Base-by-base conservation (phyloP, 257 asterid genomes). In the Verbascum thapsus region DNA sequence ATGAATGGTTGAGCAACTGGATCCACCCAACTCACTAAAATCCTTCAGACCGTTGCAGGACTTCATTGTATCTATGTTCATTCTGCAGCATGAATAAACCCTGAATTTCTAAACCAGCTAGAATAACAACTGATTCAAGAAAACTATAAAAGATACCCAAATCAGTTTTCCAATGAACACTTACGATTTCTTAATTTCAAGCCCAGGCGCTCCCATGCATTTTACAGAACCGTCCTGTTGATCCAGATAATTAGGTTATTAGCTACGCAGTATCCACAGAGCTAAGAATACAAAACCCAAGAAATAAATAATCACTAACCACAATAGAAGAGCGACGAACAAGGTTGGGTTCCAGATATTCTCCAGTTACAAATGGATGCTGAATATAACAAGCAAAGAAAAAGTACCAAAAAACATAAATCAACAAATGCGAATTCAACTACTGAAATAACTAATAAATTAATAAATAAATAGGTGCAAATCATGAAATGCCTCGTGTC, bases 361-460 rank as follows among this genome's bases (percentile, higher is more conserved):
- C 81, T 55, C 88, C 86, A 60, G 95, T 88, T 65, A 88, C 94
- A 77, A 88, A 85, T 56, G 89, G 86, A 73, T 88, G 95, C 91
- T 85, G 91, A 65, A 69, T 65, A 79, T 53, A 69, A 34, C 32
- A 26, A 26, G 32, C 68, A 72, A 53, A 57, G n/a, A n/a, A 57
- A 64, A 35, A 16, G 40, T 35, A 55, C 9, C 37, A 37, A n/a
- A n/a, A n/a, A n/a, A n/a, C n/a, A n/a, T n/a, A n/a, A n/a, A n/a
- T n/a, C n/a, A n/a, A n/a, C n/a, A n/a, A n/a, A n/a, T n/a, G n/a
- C n/a, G n/a, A n/a, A n/a, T n/a, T n/a, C n/a, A n/a, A n/a, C n/a
- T n/a, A n/a, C n/a, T n/a, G n/a, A n/a, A n/a, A n/a, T n/a, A n/a
- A n/a, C n/a, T n/a, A n/a, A n/a, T n/a, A n/a, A n/a, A n/a, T n/a